Base-by-base conservation (phyloP, 805 yeast species). In the Cyberlindnera misumaiensis region DNA sequence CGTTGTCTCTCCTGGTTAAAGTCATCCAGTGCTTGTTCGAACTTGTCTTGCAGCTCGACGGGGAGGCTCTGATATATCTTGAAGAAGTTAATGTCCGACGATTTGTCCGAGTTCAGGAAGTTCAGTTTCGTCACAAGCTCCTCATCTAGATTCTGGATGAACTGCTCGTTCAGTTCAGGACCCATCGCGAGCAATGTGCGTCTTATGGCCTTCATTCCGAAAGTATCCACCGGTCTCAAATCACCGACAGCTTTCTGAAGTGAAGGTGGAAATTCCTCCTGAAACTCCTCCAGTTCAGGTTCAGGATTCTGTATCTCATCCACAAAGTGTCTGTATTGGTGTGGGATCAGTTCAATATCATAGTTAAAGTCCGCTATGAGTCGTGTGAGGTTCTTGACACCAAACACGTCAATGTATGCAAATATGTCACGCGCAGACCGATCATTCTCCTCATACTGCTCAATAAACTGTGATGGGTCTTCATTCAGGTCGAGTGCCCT, bases 1-100 rank as follows among this genome's bases (percentile, higher is more conserved):
- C 74, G 65, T 58, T 93, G 96, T 56, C 98, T 75, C 18, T 75
- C 76, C 40, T 73, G 75, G 48, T 93, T 89, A 48, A 82, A 75
- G 2, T 68, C 59, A 45, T 87, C 89, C 34, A 93, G 60, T 0
- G 79, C 72, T 14, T 64, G 65, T 51, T 86, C 83, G 56, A 89
- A 90, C 33, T 65, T 60, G 5, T 60, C 64, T 39, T 65, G 72
- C 35, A 72, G 71, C 4, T 71, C 71, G 15, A 26, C 15, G 12
- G 69, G 62, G 36, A 87, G 64, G 3, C 62, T 49, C 43, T 73
- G 71, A 50, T 77, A 82, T 34, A 89, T 63, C 44, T 76, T 77
- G 56, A 82, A 84, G 45, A 84, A 81, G 56, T 88, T 80, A 11
- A 77, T 56, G 13, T 59, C 44, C 14, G 52, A 47, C 7, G 48